Evolutionary conservation across 495 filamentous ascomycete species (phyloP), one percentile per base, ranked within the genome.

Genomic region (Filosporella fistucella): DNA sequence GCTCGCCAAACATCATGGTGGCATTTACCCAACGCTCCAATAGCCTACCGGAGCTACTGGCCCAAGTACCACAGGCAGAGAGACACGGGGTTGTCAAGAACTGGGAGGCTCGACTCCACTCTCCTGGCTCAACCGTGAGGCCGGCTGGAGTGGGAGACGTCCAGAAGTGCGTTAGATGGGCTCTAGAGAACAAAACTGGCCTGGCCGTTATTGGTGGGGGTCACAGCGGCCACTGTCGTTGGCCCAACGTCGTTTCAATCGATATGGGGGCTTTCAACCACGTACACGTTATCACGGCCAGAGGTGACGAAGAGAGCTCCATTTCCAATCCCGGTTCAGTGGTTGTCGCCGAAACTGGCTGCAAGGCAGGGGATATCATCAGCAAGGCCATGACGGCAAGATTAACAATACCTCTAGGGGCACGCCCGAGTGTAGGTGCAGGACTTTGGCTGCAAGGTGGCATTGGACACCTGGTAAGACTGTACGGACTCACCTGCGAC

Each of bases 371-470:
- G 6, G 75, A 82, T 59, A 76, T 85, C 55, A 42, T 82, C 57
- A 54, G 56, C 45, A 69, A 70, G 47, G 57, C 77, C 46, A 74
- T 76, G 70, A 61, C 47, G 24, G 62, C 46, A 7, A 74, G 72
- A 29, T 3, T 83, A 45, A 77, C 74, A 55, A 75, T 83, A 20
- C 81, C 81, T 3, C 57, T 83, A 32, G 81, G 79, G 7, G 49
- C 75, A 28, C 75, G 79, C 30, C 81, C 78, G 57, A 81, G 79
- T 47, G 78, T 83, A 36, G 81, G 80, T 26, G 72, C 76, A 5
- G 80, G 81, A 20, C 52, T 78, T 32, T 82, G 76, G 77, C 63
- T 85, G 40, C 79, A 85, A 68, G 81, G 80, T 46, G 80, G 80
- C 55, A 80, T 85, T 36, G 80, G 80, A 11, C 77, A 82, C 58